These are phyloP conservation scores for Fraxinus greggii DNA, from an alignment of 305 asterid genomes.

Conservation along the genomic window DNA sequence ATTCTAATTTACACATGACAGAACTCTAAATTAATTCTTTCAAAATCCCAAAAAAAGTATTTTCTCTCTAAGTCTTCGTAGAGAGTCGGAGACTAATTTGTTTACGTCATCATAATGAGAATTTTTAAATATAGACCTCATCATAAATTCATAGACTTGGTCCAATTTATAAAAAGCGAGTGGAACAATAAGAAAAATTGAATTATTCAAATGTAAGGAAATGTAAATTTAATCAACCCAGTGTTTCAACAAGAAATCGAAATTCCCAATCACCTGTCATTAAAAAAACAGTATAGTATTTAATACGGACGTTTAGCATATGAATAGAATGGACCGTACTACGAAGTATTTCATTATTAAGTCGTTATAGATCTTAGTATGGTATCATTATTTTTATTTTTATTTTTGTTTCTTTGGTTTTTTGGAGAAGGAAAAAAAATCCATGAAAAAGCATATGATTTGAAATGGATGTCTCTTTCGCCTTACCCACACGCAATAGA, in stretches of 20 bases:
- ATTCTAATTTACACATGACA: neutral
- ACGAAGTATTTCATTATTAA: neutral
- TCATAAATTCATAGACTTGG: neutral
- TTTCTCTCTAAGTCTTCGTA: neutral
- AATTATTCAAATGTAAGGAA: no score
- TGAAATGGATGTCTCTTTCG: constrained; percentile 13
- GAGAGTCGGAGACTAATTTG: neutral
- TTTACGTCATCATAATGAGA: neutral
- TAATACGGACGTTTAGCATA: neutral
- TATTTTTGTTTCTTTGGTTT: neutral
- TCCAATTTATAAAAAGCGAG: neutral
- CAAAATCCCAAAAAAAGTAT: neutral
- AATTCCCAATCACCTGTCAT: no score
- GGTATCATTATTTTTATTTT: neutral
- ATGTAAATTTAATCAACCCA: no score
- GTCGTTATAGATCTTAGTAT: no score
- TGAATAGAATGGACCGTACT: no score
- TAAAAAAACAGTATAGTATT: no score
- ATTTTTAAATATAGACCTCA: neutral
- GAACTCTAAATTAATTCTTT: neutral
- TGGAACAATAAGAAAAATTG: neutral
- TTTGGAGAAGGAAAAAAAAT: neutral
- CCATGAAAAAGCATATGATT: neutral
- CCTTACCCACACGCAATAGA: constrained; percentile 26
- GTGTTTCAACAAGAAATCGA: no score